phyloP scores from a whole-genome alignment of 148 eudicot genomes.

The Beta vulgaris region DNA sequence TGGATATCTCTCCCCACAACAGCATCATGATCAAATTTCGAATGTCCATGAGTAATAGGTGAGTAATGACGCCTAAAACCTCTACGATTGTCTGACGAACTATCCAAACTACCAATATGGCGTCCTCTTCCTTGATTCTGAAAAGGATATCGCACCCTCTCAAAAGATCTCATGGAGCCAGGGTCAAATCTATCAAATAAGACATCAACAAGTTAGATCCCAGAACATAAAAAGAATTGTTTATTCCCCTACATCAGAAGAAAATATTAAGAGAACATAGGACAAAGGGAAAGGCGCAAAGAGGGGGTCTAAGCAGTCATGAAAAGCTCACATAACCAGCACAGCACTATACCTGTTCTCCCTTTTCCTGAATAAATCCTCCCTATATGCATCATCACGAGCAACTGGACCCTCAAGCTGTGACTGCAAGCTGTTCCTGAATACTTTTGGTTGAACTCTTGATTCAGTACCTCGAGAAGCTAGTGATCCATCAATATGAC shows the following conservation, averaged over 20 bases:
- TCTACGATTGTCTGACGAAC: slow-evolving; percentile 25
- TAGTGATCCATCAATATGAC: slow-evolving; percentile 9
- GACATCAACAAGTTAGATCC: slow-evolving; percentile 21
- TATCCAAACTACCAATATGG: slow-evolving; percentile 28
- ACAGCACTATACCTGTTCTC: slow-evolving; percentile 37
- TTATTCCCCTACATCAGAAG: neutral
- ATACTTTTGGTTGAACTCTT: slow-evolving; percentile 25
- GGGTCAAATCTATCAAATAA: slow-evolving; percentile 30
- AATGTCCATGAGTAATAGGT: slow-evolving; percentile 26
- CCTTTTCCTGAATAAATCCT: slow-evolving; percentile 19
- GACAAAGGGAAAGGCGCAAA: neutral
- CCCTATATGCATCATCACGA: slow-evolving; percentile 25
- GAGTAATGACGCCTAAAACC: slow-evolving; percentile 35
- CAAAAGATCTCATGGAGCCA: slow-evolving; percentile 31
- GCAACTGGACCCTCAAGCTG: slow-evolving; percentile 28
- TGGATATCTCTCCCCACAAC: slow-evolving; percentile 17
- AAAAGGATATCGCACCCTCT: slow-evolving; percentile 28
- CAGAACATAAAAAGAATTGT: neutral
- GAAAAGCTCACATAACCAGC: neutral
- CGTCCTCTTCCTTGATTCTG: slow-evolving; percentile 33
- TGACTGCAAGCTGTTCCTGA: slow-evolving; percentile 30
- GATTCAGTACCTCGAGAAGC: slow-evolving; percentile 27
- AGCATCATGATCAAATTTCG: slow-evolving; percentile 24
- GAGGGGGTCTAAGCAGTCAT: neutral
- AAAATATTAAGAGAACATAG: neutral